Base-by-base conservation (phyloP, 2,329 filamentous ascomycete genomes). In the Bipolaris sorokiniana region DNA sequence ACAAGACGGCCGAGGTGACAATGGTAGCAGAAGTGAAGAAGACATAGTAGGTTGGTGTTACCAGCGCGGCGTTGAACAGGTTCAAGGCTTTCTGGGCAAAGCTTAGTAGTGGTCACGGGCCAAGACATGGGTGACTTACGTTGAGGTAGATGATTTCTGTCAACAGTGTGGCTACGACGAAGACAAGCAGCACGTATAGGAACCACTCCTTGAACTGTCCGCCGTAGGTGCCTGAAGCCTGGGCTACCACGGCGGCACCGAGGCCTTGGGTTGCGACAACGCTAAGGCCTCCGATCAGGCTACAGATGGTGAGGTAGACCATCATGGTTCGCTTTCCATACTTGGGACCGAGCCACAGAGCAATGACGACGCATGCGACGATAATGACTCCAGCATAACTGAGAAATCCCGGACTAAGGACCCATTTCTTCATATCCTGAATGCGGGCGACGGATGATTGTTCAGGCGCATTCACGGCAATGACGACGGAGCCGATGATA, bases 181-280 rank as follows among this genome's bases (percentile, higher is more conserved):
- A 98, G 5, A 93, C 90, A 54, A 98, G 80, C 31, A 98, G 79
- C 5, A 98, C 88, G 78, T 97, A 99, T 37, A 96, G 79, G 73
- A 99, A 99, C 94, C 94, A 98, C 75, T 98, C 87, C 76, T 97
- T 97, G 78, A 97, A 98, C 82, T 99, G 93, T 1, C 88, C 83
- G 1, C 68, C 68, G 45, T 70, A 84, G 48, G 87, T 86, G 15
- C 94, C 95, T 16, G 85, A 84, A 58, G 89, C 89, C 80, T 96
- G 92, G 0, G 94, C 91, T 53, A 97, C 85, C 62, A 99, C 93
- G 16, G 94, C 94, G 51, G 94, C 88, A 50, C 95, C 95, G 41
- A 99, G 79, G 16, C 95, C 95, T 77, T 98, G 94, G 2, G 93
- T 98, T 15, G 92, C 90, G 52, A 98, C 95, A 7, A 98, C 95